A percentile compares a stretch with the other conserved stretches of the same genome.
Evolutionary conservation across 257 asterid genomes (phyloP).

Genomic region (Misopates orontium): DNA sequence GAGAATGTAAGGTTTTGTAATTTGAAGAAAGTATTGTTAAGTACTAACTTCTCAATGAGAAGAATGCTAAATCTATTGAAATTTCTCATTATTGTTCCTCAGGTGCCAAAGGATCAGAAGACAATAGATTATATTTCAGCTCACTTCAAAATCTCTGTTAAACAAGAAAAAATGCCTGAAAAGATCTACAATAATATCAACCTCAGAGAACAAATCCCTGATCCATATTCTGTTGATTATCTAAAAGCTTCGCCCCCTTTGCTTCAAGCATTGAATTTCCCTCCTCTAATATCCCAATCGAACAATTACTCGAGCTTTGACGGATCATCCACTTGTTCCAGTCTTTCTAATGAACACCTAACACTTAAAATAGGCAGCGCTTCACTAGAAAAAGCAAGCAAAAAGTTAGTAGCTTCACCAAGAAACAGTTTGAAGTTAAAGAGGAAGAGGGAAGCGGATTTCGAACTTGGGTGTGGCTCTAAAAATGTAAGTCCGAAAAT

Average conservation of each 20-base stretch:
- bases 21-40: background rate
- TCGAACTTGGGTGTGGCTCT: conserved; percentile 18
- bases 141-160: conserved; percentile 28
- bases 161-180: conserved; percentile 40
- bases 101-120: conserved; percentile 63
- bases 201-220: conserved; percentile 24
- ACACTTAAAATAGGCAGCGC: conserved; percentile 7
- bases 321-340: conserved; percentile 62
- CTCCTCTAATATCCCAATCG: conserved; percentile 35
- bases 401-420: conserved; percentile 26
- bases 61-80: too few species aligned
- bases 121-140: conserved; percentile 45
- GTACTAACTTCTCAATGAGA: background rate
- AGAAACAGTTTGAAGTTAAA: conserved; percentile 26
- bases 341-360: conserved; percentile 45
- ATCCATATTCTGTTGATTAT: conserved; percentile 28
- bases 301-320: conserved; percentile 49
- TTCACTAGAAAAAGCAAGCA: conserved; percentile 38
- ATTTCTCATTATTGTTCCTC: conserved; percentile 7
- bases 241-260: conserved; percentile 31
- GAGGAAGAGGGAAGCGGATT: conserved; percentile 28
- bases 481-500: conserved; percentile 17
- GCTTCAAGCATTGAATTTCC: conserved; percentile 15
- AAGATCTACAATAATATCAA: background rate
- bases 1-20: conserved; percentile 41